Evolutionary conservation across 176 grass and related monocot genomes (phyloP), one percentile per base, ranked within the genome.

Genomic region (Raddia guianensis): DNA sequence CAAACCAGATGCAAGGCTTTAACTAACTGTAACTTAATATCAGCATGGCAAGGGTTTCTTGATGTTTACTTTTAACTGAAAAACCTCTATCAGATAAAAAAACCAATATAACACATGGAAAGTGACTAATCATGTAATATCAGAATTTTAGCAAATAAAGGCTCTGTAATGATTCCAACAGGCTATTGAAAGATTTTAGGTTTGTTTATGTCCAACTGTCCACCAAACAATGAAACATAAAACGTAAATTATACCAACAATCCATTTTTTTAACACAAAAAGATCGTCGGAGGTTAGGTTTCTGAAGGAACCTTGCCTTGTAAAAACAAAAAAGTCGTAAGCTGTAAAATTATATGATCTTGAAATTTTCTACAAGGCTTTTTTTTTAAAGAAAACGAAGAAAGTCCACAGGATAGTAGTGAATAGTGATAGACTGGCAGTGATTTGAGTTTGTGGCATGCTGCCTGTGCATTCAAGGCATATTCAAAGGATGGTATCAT

Each of bases 21-120:
- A 79, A 71, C 21, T 62, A 46, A 55, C 50, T 74, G 5, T n/a
- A 53, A 54, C 12, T 10, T 33, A 43, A 8, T 76, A 65, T 21
- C 20, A 82, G 72, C 55, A 81, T 70, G 14, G 3, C 37, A 57
- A 80, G 50, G 3, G 9, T 40, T 86, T 72, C 44, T 40, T 76
- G 8, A 20, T 49, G 27, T 13, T 40, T 33, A 66, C 16, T 50
- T 10, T 42, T 27, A 43, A 65, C 16, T 15, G 13, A 77, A 78
- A 37, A 66, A 51, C 50, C 66, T 52, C 32, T 43, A 73, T 2
- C 51, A 65, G n/a, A 65, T 21, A 19, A 69, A 81, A 81, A 9
- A 40, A 48, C 19, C 37, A 2, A 20, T 21, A 43, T n/a, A 10
- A 59, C 50, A 12, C 54, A 47, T 69, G 54, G 37, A 37, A 65